Evolutionary conservation across 306 rosid species (phyloP).

Genomic region (Carpinus fangiana): DNA sequence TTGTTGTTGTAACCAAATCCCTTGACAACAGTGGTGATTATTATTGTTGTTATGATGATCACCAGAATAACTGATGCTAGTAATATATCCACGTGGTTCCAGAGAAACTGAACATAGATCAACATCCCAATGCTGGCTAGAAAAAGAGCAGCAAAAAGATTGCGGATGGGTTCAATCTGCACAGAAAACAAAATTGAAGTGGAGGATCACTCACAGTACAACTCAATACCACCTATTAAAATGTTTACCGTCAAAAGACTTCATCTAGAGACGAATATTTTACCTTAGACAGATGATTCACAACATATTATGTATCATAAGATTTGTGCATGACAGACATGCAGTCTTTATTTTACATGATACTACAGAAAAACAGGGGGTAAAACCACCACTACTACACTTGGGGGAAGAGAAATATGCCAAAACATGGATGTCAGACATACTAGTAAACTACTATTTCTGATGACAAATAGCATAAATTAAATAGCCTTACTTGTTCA

Average conservation of each 20-base stretch:
- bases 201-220: neutral
- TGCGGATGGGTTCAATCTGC: slow-evolving; percentile 97
- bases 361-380: neutral
- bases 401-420: neutral
- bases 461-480: neutral
- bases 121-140: slow-evolving; percentile 99
- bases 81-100: slow-evolving; percentile 95
- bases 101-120: slow-evolving; percentile 95
- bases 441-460: neutral
- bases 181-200: neutral
- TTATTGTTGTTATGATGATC: slow-evolving; percentile 74
- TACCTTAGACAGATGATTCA: neutral
- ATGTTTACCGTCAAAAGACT: neutral
- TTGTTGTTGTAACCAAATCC: slow-evolving; percentile 93
- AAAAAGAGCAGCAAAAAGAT: slow-evolving; percentile 92
- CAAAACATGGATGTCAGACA: neutral
- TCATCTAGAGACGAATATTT: neutral
- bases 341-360: neutral
- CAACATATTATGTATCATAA: neutral
- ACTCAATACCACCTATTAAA: neutral
- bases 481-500: slow-evolving; percentile 62
- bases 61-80: slow-evolving; percentile 95
- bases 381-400: neutral
- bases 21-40: slow-evolving; percentile 75
- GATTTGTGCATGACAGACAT: neutral